Conservation (phyloP, 352 stramenopile genomes). For the Pilasporangium apinafurcum region DNA sequence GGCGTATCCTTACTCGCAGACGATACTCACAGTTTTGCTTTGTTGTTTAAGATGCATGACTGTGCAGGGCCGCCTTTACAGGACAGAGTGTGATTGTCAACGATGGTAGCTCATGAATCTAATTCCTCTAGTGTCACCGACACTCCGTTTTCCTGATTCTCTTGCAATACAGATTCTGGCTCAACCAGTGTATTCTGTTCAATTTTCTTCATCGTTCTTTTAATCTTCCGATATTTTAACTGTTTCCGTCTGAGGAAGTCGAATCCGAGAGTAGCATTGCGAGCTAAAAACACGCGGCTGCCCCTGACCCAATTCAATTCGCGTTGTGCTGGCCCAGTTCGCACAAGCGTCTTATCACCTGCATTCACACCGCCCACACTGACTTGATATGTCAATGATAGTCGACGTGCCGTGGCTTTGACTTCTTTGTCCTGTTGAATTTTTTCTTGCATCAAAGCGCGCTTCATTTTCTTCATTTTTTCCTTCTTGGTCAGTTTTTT, state of each 20-base stretch:
- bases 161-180: too few relatives aligned
- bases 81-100: too few relatives aligned
- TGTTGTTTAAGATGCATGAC: too few relatives aligned
- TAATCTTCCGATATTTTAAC: slow-evolving; percentile 33
- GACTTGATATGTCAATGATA: slow-evolving; percentile 59
- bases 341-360: slow-evolving; percentile 48
- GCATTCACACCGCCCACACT: slow-evolving; percentile 39
- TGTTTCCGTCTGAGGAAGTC: slow-evolving; percentile 71
- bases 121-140: too few relatives aligned
- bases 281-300: slow-evolving; percentile 45
- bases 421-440: slow-evolving; percentile 60
- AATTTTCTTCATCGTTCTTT: slow-evolving; percentile 1
- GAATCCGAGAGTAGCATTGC: slow-evolving; percentile 55
- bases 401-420: slow-evolving; percentile 50
- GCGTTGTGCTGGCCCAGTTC: slow-evolving; percentile 39
- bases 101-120: too few relatives aligned
- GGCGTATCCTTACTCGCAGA: too few relatives aligned
- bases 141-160: too few relatives aligned
- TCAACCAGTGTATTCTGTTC: too few relatives aligned
- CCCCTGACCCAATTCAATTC: slow-evolving; percentile 57
- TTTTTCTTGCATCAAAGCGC: slow-evolving; percentile 54
- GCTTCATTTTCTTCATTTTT: slow-evolving; percentile 57
- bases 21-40: too few relatives aligned
- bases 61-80: too few relatives aligned
- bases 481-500: slow-evolving; percentile 85